Conservation (phyloP, 768 basidiomycete species). For the Paxillus rubicundulus region DNA sequence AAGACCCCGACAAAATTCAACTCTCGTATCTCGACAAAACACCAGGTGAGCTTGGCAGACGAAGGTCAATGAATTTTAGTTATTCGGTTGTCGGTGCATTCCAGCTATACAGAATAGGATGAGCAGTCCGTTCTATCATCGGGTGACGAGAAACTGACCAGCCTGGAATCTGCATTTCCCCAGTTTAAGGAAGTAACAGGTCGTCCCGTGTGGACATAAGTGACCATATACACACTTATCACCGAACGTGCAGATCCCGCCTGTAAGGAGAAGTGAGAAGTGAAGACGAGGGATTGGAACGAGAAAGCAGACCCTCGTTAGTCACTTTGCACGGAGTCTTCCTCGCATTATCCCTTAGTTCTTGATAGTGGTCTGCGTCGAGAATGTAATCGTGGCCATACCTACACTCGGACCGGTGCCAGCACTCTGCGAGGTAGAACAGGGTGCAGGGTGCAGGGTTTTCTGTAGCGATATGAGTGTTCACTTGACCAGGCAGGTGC, state of each 20-base stretch:
- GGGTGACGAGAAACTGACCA: constrained; percentile 38
- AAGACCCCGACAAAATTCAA: constrained; percentile 8
- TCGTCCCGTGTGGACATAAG: constrained; percentile 42
- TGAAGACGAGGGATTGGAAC: neutral
- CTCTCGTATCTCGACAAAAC: constrained; percentile 13
- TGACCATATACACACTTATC: constrained; percentile 51
- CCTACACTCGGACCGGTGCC: constrained; percentile 55
- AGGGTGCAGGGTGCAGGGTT: constrained; percentile 66
- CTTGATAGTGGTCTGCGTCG: constrained; percentile 49
- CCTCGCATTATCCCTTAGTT: constrained; percentile 56
- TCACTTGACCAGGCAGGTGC: neutral
- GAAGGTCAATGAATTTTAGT: constrained; percentile 16
- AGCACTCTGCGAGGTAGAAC: constrained; percentile 62
- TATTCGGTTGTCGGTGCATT: constrained; percentile 36
- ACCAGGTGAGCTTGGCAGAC: neutral
- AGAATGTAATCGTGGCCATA: constrained; percentile 63
- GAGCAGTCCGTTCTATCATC: constrained; percentile 6
- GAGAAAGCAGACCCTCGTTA: constrained; percentile 48
- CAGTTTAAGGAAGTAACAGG: constrained; percentile 52
- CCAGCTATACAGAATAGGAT: constrained; percentile 30
- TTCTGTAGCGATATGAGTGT: constrained; percentile 30
- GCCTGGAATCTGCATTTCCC: constrained; percentile 63
- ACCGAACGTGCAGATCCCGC: constrained; percentile 55
- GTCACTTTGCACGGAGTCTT: constrained; percentile 59
- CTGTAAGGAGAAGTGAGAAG: constrained; percentile 31